Evolutionary conservation across 2,329 filamentous ascomycete genomes (phyloP).

Genomic region (Penicillium hordei): DNA sequence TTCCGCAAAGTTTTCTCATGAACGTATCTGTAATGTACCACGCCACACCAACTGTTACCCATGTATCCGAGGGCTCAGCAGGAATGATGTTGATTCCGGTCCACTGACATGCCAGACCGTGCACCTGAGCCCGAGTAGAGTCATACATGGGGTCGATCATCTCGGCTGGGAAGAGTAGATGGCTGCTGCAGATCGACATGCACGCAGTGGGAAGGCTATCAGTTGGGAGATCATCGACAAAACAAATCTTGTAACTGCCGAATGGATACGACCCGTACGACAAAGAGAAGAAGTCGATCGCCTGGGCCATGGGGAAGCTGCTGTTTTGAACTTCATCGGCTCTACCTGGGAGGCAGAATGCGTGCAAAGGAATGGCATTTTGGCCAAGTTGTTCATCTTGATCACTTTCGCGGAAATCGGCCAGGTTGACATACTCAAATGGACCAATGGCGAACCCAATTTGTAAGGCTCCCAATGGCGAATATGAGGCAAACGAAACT

Average conservation of each 20-base stretch:
- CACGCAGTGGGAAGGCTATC: constrained; percentile 78
- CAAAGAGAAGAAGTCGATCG: constrained; percentile 87
- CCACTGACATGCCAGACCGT: constrained; percentile 88
- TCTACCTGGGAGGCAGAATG: constrained; percentile 84
- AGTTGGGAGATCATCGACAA: constrained; percentile 81
- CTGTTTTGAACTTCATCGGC: constrained; percentile 82
- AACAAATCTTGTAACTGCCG: constrained; percentile 86
- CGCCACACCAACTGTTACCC: constrained; percentile 85
- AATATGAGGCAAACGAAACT: constrained; percentile 75
- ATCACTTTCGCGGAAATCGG: constrained; percentile 83
- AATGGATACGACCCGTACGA: constrained; percentile 90
- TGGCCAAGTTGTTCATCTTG: constrained; percentile 88
- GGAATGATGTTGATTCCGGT: constrained; percentile 90
- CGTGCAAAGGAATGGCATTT: constrained; percentile 84
- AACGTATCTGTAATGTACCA: constrained; percentile 96
- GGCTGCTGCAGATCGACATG: constrained; percentile 81
- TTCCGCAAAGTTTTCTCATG: constrained; percentile 85
- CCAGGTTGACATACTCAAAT: constrained; percentile 88
- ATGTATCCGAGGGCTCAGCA: constrained; percentile 75
- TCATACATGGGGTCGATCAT: constrained; percentile 83
- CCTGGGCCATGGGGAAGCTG: constrained; percentile 76
- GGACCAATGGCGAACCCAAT: constrained; percentile 92
- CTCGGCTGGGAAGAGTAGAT: constrained; percentile 78
- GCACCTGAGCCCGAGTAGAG: constrained; percentile 75
- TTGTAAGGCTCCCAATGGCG: constrained; percentile 78